phyloP scores from a whole-genome alignment of 495 filamentous ascomycete genomes.

The Penicillium silybi region DNA sequence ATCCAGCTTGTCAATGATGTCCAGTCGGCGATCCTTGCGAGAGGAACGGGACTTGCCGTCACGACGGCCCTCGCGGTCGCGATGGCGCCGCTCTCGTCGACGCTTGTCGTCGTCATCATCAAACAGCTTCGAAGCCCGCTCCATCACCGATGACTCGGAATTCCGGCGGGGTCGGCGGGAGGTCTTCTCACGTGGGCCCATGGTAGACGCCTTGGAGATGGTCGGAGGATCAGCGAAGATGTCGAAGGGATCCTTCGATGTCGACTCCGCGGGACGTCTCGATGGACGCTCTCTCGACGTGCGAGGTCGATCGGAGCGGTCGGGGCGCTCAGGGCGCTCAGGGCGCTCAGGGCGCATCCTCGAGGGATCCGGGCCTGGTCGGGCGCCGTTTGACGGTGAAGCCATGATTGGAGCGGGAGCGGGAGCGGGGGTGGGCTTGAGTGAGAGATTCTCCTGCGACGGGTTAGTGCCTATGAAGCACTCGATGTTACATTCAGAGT shows the following conservation, averaged over 20 bases:
- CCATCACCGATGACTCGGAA: conserved; percentile 88
- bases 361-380: conserved; percentile 31
- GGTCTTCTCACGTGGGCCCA: conserved; percentile 13
- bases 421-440: conserved; percentile 25
- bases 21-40: conserved; percentile 60
- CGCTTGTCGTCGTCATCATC: conserved; percentile 73
- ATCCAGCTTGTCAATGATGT: conserved; percentile 96
- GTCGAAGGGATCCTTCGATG: conserved; percentile 44
- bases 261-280: conserved; percentile 17
- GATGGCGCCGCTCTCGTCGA: conserved; percentile 64
- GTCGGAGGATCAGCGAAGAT: conserved; percentile 57
- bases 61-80: conserved; percentile 62
- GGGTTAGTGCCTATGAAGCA: conserved; percentile 3
- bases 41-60: conserved; percentile 49
- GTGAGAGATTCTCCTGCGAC: conserved; percentile 39
- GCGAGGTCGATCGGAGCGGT: conserved; percentile 23
- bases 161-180: conserved; percentile 72
- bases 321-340: conserved; percentile 10
- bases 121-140: conserved; percentile 54
- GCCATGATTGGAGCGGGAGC: not conserved
- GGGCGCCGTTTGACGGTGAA: conserved; percentile 34
- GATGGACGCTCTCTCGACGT: conserved; percentile 30
- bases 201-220: conserved; percentile 30
- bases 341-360: conserved; percentile 25
- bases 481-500: not conserved